Conservation (phyloP, 352 stramenopile genomes). For the Phytophthora meadii region DNA sequence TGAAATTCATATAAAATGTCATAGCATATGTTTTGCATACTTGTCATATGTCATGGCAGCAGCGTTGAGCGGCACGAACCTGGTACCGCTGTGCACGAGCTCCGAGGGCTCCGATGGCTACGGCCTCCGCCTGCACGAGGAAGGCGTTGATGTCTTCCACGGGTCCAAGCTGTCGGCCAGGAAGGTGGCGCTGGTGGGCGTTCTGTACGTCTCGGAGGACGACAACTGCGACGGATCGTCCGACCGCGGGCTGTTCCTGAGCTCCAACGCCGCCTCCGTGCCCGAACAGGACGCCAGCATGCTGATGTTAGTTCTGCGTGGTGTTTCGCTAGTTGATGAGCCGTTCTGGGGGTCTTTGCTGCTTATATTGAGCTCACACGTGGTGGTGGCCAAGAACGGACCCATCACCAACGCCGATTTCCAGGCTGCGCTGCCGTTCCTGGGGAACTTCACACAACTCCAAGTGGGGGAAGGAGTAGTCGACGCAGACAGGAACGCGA, state of each 20-base stretch:
- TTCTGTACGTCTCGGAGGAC: constrained; percentile 49
- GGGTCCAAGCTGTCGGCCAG: constrained; percentile 46
- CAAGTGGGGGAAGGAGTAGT: constrained; percentile 40
- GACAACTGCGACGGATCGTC: neutral
- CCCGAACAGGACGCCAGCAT: constrained; percentile 59
- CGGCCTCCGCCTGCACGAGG: constrained; percentile 52
- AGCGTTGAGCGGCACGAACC: constrained; percentile 21
- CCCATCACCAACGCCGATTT: constrained; percentile 53
- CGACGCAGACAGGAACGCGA: constrained; percentile 42
- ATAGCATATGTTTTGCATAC: too few species aligned
- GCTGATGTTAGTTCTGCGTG: constrained; percentile 56
- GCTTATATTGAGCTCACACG: constrained; percentile 64
- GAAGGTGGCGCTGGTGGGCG: constrained; percentile 65
- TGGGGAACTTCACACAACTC: constrained; percentile 56
- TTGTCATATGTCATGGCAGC: neutral
- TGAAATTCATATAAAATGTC: too few species aligned
- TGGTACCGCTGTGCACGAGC: constrained; percentile 72
- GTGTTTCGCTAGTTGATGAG: constrained; percentile 56
- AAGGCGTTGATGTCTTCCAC: constrained; percentile 59
- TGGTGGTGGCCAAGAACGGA: constrained; percentile 50
- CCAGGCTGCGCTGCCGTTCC: constrained; percentile 50
- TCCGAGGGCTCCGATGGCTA: constrained; percentile 21
- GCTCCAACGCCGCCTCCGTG: constrained; percentile 45
- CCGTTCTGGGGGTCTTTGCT: constrained; percentile 74
- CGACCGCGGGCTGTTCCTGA: constrained; percentile 67